These are phyloP conservation scores for Hawksworthiomyces lignivorus DNA, from an alignment of 2,329 filamentous ascomycete genomes.

Conservation along the genomic window DNA sequence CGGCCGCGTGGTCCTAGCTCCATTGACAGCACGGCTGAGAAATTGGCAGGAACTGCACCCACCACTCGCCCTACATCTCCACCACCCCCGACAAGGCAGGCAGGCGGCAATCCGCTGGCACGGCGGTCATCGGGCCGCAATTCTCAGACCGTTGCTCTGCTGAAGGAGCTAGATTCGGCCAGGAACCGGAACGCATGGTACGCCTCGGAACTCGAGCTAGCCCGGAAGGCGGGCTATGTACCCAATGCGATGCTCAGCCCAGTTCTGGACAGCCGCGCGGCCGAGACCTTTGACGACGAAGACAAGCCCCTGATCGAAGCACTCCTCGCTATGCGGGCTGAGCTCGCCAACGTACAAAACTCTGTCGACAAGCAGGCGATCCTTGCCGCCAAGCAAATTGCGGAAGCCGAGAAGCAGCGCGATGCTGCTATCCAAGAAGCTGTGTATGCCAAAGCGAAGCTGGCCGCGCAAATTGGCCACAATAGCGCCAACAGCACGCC, in stretches of 20 bases:
- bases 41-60: background rate
- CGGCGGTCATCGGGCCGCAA: conserved; percentile 54
- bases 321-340: conserved; percentile 80
- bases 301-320: conserved; percentile 90
- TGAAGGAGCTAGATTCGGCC: conserved; percentile 78
- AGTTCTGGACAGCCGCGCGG: conserved; percentile 64
- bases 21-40: conserved; percentile 60
- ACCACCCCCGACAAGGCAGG: conserved; percentile 48
- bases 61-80: conserved; percentile 44
- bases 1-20: conserved; percentile 56
- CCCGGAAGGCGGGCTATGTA: conserved; percentile 80
- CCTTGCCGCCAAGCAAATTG: conserved; percentile 78
- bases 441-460: conserved; percentile 86
- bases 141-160: conserved; percentile 62
- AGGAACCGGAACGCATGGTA: conserved; percentile 95
- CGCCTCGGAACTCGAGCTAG: conserved; percentile 86
- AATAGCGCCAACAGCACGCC: conserved; percentile 56
- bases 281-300: conserved; percentile 81
- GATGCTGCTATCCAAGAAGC: conserved; percentile 93
- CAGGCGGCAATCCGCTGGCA: conserved; percentile 47
- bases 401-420: conserved; percentile 88
- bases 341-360: conserved; percentile 80
- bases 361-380: conserved; percentile 85
- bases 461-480: conserved; percentile 59
- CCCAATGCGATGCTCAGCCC: conserved; percentile 63